A percentile compares a stretch with the other conserved stretches of the same genome.
These are phyloP conservation scores for Diutina pseudorugosa DNA, from an alignment of 1,139 yeast species.

Conservation along the genomic window DNA sequence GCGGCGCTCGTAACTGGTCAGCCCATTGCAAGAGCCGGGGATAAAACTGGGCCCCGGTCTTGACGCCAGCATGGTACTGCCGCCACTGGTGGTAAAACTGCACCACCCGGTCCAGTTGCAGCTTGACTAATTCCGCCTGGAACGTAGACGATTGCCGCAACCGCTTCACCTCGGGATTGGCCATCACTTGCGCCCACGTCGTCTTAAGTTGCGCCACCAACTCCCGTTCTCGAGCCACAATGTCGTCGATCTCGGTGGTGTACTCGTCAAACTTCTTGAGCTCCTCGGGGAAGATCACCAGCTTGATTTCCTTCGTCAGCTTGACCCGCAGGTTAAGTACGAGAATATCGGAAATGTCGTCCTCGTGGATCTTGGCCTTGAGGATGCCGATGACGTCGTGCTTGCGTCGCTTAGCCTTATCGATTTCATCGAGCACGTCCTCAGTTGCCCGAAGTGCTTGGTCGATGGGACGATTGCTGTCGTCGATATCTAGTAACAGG, in stretches of 20 bases:
- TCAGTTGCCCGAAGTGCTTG: constrained; percentile 12
- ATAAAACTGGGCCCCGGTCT: constrained; percentile 56
- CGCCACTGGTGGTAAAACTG: constrained; percentile 49
- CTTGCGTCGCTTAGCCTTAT: constrained; percentile 45
- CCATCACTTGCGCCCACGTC: constrained; percentile 44
- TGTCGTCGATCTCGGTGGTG: constrained; percentile 53
- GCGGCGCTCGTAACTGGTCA: constrained; percentile 13
- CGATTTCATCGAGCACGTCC: constrained; percentile 32
- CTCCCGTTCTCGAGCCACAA: constrained; percentile 50
- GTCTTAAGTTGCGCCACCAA: constrained; percentile 44
- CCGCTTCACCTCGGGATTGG: constrained; percentile 29
- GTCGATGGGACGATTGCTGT: constrained; percentile 14
- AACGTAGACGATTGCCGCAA: constrained; percentile 23
- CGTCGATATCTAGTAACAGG: constrained; percentile 57
- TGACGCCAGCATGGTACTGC: constrained; percentile 44
- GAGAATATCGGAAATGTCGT: constrained; percentile 74
- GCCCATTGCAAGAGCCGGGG: constrained; percentile 38
- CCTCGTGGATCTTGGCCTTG: constrained; percentile 62
- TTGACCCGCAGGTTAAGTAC: constrained; percentile 53
- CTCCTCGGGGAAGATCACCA: constrained; percentile 56
- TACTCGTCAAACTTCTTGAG: constrained; percentile 66
- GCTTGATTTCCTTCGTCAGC: constrained; percentile 44
- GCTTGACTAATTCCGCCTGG: constrained; percentile 13
- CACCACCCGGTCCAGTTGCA: constrained; percentile 25
- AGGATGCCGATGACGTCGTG: constrained; percentile 47